phyloP scores from a whole-genome alignment of 73 alveolate genomes.

The Stentor roeselii region DNA sequence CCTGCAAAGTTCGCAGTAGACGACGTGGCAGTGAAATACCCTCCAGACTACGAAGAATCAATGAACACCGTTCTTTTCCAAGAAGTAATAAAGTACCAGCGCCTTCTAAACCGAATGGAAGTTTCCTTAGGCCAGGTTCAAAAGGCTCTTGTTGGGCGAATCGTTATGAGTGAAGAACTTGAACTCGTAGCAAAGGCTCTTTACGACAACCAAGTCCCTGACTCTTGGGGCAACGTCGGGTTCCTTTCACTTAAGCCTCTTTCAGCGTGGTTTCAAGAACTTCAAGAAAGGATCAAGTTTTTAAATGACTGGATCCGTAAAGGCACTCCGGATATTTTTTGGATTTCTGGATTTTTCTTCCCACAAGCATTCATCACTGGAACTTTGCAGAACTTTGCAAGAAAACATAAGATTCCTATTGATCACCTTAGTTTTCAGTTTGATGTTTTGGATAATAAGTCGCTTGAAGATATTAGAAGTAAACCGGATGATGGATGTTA shows the following conservation, averaged over 20 bases:
- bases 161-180: conserved; percentile 99
- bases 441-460: conserved; percentile 83
- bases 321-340: conserved; percentile 89
- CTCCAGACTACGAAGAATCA: conserved; percentile 97
- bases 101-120: conserved; percentile 83
- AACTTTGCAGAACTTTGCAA: conserved; percentile 98
- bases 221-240: conserved; percentile 92
- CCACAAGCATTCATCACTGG: conserved; percentile 99
- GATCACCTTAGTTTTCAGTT: conserved; percentile 88
- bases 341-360: conserved; percentile 96
- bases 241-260: conserved; percentile 98
- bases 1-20: conserved; percentile 98
- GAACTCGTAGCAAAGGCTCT: conserved; percentile 96
- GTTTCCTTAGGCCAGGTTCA: conserved; percentile 78
- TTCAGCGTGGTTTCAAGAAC: conserved; percentile 95
- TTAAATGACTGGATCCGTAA: conserved; percentile 81
- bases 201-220: conserved; percentile 97
- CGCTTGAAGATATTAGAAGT: conserved; percentile 74
- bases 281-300: conserved; percentile 89
- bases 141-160: conserved; percentile 95
- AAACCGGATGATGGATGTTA: conserved; percentile 83
- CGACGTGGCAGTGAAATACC: conserved; percentile 88
- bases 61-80: conserved; percentile 96
- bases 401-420: conserved; percentile 97
- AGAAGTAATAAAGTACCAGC: conserved; percentile 93